These are phyloP conservation scores for Leccinum griseonigrum DNA, from an alignment of 1,284 basidiomycete genomes.

Conservation along the genomic window DNA sequence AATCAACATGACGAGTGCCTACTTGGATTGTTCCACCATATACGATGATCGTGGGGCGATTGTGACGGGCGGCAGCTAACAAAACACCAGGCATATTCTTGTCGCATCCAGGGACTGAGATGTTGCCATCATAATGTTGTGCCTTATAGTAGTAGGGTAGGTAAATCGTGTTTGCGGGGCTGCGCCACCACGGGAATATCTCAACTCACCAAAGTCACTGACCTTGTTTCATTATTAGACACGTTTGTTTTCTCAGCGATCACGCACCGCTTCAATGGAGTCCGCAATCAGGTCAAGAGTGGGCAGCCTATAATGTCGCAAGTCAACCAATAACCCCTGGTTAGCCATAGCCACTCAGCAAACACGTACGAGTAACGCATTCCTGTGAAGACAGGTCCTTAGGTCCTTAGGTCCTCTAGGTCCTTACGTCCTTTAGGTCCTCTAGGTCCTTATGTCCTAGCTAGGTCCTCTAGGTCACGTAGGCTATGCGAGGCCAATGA, in stretches of 20 bases:
- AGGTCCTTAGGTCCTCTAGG: too few relatives aligned
- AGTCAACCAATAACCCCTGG: neutral
- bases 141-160: constrained; percentile 47
- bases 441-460: too few relatives aligned
- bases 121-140: constrained; percentile 87
- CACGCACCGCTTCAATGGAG: constrained; percentile 78
- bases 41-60: constrained; percentile 81
- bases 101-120: constrained; percentile 82
- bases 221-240: constrained; percentile 43
- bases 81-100: constrained; percentile 94
- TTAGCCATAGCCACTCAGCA: neutral
- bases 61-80: constrained; percentile 82
- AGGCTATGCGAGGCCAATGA: too few relatives aligned
- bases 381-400: constrained; percentile 44
- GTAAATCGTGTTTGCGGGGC: neutral
- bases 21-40: constrained; percentile 85
- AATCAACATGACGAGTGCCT: constrained; percentile 74
- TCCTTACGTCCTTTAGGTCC: too few relatives aligned
- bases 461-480: too few relatives aligned
- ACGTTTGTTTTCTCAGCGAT: neutral
- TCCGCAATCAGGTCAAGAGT: constrained; percentile 90
- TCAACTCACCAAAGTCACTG: constrained; percentile 54
- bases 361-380: constrained; percentile 74
- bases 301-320: constrained; percentile 57
- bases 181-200: neutral